Conservation (phyloP, 2,329 filamentous ascomycete species). For the Alternaria gaisen region DNA sequence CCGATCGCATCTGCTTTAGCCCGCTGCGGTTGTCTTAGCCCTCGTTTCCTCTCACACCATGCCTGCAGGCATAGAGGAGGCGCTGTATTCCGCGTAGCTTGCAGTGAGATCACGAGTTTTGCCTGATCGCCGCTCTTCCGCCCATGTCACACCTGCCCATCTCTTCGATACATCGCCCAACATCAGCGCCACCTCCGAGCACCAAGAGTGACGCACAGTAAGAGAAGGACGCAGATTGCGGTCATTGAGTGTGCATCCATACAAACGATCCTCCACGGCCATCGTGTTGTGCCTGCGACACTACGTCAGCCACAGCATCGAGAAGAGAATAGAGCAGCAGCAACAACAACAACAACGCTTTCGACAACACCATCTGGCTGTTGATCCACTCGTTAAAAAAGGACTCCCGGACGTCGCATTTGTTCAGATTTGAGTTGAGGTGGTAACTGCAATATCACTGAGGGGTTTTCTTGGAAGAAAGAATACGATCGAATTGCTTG, state of each 20-base stretch:
- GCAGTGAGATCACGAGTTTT: slow-evolving; percentile 44
- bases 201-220: slow-evolving; percentile 20
- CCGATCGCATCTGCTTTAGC: slow-evolving; percentile 50
- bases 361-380: background rate
- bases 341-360: slow-evolving; percentile 4
- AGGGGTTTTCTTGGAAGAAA: slow-evolving; percentile 1
- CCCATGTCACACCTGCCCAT: slow-evolving; percentile 39
- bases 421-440: background rate
- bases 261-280: slow-evolving; percentile 24
- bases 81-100: slow-evolving; percentile 32
- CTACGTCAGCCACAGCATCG: slow-evolving; percentile 38
- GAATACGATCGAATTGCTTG: slow-evolving; percentile 19
- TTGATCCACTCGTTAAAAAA: background rate
- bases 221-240: slow-evolving; percentile 24
- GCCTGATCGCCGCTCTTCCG: slow-evolving; percentile 24
- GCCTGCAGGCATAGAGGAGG: slow-evolving; percentile 29
- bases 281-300: slow-evolving; percentile 31
- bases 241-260: slow-evolving; percentile 18
- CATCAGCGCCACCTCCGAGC: slow-evolving; percentile 18
- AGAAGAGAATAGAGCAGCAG: slow-evolving; percentile 21
- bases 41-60: slow-evolving; percentile 39
- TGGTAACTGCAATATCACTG: slow-evolving; percentile 9
- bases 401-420: background rate
- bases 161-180: slow-evolving; percentile 24
- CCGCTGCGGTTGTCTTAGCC: slow-evolving; percentile 26